Conservation (phyloP, 2,329 filamentous ascomycete genomes). For the Aspergillus sp. region DNA sequence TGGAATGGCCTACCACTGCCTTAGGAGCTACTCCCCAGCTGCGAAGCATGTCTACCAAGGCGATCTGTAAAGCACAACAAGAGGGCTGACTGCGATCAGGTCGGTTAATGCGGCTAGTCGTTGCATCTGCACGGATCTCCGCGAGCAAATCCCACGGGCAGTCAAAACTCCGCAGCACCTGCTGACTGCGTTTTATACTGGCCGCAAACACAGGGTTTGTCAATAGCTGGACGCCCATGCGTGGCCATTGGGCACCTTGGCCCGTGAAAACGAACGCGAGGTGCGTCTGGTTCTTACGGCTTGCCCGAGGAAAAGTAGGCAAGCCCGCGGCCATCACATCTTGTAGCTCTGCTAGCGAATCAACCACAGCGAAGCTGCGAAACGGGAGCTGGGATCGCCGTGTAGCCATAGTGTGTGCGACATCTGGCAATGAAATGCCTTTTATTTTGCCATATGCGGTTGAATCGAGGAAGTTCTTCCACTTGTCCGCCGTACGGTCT, state of each 20-base stretch:
- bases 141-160: slow-evolving; percentile 30
- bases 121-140: slow-evolving; percentile 20
- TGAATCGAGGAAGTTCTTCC: slow-evolving; percentile 17
- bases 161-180: slow-evolving; percentile 10
- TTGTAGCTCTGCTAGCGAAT: neutral
- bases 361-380: slow-evolving; percentile 22
- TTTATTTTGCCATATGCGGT: slow-evolving; percentile 3
- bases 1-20: slow-evolving; percentile 32
- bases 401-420: slow-evolving; percentile 19
- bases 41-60: slow-evolving; percentile 26
- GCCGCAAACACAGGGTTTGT: slow-evolving; percentile 16
- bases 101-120: slow-evolving; percentile 21
- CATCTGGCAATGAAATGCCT: neutral
- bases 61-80: slow-evolving; percentile 29
- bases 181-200: slow-evolving; percentile 10
- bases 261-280: slow-evolving; percentile 43
- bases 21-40: slow-evolving; percentile 23
- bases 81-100: slow-evolving; percentile 30
- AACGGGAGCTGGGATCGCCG: slow-evolving; percentile 22
- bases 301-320: slow-evolving; percentile 15
- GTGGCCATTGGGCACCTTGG: slow-evolving; percentile 47
- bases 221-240: slow-evolving; percentile 45
- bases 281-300: slow-evolving; percentile 16
- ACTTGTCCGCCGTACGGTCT: slow-evolving; percentile 16
- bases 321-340: slow-evolving; percentile 10